A percentile compares a stretch with the other conserved stretches of the same genome.
phyloP scores from a whole-genome alignment of 768 basidiomycete species.

The Psilocybe sp. region DNA sequence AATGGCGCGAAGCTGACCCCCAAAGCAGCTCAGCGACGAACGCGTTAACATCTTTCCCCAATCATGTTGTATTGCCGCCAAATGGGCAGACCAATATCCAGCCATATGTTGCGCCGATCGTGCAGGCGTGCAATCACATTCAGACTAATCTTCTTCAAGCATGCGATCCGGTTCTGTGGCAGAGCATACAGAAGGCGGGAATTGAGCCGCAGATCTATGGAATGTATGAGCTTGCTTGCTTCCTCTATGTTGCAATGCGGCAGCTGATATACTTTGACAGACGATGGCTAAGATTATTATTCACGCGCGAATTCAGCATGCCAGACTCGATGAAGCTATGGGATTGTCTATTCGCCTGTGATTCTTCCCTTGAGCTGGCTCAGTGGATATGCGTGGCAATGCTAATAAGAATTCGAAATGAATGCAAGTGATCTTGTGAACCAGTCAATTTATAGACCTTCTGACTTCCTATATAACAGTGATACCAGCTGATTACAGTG shows the following conservation, averaged over 20 bases:
- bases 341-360: conserved; percentile 93
- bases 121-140: conserved; percentile 76
- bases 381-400: conserved; percentile 92
- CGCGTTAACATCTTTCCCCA: conserved; percentile 34
- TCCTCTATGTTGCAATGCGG: conserved; percentile 1
- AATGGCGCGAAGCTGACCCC: conserved; percentile 53
- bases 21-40: conserved; percentile 5
- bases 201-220: conserved; percentile 98
- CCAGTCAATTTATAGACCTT: conserved; percentile 5
- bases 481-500: conserved; percentile 82
- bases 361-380: conserved; percentile 72
- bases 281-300: conserved; percentile 91
- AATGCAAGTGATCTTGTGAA: conserved; percentile 51
- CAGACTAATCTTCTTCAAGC: conserved; percentile 71
- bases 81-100: conserved; percentile 49
- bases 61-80: conserved; percentile 39
- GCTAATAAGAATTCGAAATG: conserved; percentile 90
- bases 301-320: conserved; percentile 89
- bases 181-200: conserved; percentile 70
- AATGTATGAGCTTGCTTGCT: conserved; percentile 58
- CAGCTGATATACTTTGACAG: conserved; percentile 34
- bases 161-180: conserved; percentile 79
- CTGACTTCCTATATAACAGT: conserved; percentile 44
- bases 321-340: conserved; percentile 82
- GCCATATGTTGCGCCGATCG: conserved; percentile 80